Evolutionary conservation across 345 rosid genomes (phyloP), one percentile per base, ranked within the genome.

Genomic region (Eutrema yunnanense): DNA sequence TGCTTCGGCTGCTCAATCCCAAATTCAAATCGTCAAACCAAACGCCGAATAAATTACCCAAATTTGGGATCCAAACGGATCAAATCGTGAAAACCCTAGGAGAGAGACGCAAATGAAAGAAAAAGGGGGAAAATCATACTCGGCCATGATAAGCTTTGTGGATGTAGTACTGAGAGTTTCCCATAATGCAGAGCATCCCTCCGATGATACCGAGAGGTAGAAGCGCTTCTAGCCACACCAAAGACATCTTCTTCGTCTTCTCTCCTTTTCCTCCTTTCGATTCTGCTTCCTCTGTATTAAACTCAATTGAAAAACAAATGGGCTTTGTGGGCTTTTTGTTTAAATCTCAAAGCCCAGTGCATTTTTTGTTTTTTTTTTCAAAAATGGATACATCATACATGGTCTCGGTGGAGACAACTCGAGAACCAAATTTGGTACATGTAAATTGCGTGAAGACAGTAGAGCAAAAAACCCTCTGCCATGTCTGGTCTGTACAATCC

Each of bases 401-500:
- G 60, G 67, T 49, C 60, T 49, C 13, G 47, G 67, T 49, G 74
- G 59, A 38, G 38, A 60, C 60, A 71, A 40, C 52, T 71, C 14
- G 74, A 59, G 53, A 48, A 69, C 46, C 55, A 33, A 56, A 9
- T 46, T 64, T 57, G 38, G 73, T 69, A 46, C 58, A 59, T 59
- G 66, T 47, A 37, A 37, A 50, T 66, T 53, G 72, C 72, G 72
- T 67, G 71, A 53, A 67, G 71, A 52, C 70, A 65, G 69, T 41
- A 14, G 50, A 67, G 71, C 60, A 42, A 54, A 42, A 54, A 54
- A 8, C 30, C 30, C 12, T 42, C 49, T 42, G 69, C 82, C 63
- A 96, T 96, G 99, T 92, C 98, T 64, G 98, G 99, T 77, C 76
- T 96, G 83, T 96, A 92, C 80, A 90, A 96, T 84, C 82, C 90